Evolutionary conservation across 805 yeast genomes (phyloP).

Genomic region (Candida sonorensis): DNA sequence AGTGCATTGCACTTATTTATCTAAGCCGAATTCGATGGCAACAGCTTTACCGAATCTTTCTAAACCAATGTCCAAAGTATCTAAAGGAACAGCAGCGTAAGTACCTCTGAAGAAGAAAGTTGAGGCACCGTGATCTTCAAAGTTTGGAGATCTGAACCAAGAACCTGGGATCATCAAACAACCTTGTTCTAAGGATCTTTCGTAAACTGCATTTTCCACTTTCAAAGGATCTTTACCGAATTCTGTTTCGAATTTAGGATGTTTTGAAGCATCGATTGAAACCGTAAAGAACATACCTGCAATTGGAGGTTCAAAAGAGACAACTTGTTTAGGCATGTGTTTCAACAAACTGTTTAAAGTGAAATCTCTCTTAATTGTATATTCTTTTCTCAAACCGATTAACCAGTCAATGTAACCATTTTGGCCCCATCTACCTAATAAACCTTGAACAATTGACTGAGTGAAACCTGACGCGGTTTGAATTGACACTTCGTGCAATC

Average conservation of each 20-base stretch:
- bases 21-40: conserved; percentile 44
- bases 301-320: conserved; percentile 50
- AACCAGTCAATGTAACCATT: conserved; percentile 85
- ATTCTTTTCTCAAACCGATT: conserved; percentile 71
- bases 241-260: conserved; percentile 63
- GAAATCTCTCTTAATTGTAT: conserved; percentile 81
- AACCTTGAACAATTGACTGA: conserved; percentile 60
- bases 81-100: conserved; percentile 77
- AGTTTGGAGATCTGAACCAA: conserved; percentile 63
- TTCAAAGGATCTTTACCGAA: conserved; percentile 50
- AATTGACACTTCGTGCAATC: conserved; percentile 74
- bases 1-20: too few species aligned
- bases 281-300: conserved; percentile 88
- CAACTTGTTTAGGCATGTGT: conserved; percentile 42
- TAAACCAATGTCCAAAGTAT: conserved; percentile 51
- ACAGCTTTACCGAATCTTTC: conserved; percentile 64
- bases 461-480: conserved; percentile 82
- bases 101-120: conserved; percentile 77
- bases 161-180: conserved; percentile 76
- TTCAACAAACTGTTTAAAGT: conserved; percentile 70
- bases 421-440: conserved; percentile 86
- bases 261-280: conserved; percentile 66
- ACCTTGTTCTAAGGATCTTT: conserved; percentile 52
- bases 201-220: conserved; percentile 60
- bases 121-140: conserved; percentile 37